Percentiles rank a stretch among this genome's conserved stretches.
phyloP scores from a whole-genome alignment of 345 rosid species.

The Hibiscus tridactylites region DNA sequence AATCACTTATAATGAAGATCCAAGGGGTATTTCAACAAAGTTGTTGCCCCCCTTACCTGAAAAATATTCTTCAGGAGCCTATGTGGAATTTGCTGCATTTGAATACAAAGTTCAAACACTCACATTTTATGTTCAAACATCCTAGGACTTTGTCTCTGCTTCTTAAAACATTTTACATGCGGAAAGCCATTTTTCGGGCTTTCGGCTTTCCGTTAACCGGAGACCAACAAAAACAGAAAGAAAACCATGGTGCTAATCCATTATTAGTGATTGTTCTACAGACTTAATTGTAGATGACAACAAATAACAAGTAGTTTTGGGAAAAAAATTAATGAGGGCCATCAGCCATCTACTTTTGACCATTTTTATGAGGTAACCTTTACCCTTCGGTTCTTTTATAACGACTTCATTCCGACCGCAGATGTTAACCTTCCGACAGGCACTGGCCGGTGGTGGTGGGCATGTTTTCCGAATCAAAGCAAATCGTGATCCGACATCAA shows the following conservation, averaged over 20 bases:
- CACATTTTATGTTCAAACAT: neutral
- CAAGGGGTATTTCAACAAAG: neutral
- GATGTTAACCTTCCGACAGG: neutral
- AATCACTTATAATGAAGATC: too few species aligned
- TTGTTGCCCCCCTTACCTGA: neutral
- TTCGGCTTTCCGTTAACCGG: too few species aligned
- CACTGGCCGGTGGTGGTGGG: neutral
- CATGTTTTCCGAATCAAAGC: neutral
- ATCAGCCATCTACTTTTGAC: neutral
- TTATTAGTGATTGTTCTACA: slow-evolving; percentile 1
- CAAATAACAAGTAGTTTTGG: neutral
- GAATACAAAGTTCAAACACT: neutral
- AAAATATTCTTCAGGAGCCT: too few species aligned
- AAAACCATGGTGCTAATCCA: neutral
- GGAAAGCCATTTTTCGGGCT: too few species aligned
- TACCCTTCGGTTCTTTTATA: too few species aligned
- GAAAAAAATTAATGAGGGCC: neutral
- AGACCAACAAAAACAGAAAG: neutral
- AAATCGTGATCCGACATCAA: neutral
- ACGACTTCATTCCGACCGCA: neutral
- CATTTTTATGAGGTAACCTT: neutral
- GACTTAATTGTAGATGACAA: neutral
- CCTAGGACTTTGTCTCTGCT: neutral
- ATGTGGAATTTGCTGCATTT: neutral
- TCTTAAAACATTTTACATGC: neutral